phyloP scores from a whole-genome alignment of 192 early-diverging fungal species.

The Kappamyces sp. region DNA sequence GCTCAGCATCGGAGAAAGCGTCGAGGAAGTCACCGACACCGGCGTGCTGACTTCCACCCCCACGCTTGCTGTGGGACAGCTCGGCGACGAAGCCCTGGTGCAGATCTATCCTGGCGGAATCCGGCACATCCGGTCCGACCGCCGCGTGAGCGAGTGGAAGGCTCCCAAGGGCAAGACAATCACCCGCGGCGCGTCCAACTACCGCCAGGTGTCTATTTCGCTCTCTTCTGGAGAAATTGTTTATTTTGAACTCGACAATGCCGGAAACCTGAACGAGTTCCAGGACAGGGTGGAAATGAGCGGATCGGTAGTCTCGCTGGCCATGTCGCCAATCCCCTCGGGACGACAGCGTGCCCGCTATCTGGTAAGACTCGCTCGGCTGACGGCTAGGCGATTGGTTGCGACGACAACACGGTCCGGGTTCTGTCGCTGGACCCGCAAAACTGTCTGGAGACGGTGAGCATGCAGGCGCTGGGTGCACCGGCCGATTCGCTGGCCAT shows the following conservation, averaged over 20 bases:
- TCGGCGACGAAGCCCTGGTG: constrained; percentile 81
- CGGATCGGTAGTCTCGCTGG: constrained; percentile 64
- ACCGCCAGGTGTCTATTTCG: constrained; percentile 74
- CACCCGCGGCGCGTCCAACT: constrained; percentile 71
- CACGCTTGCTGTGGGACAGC: constrained; percentile 76
- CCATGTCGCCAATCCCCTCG: constrained; percentile 71
- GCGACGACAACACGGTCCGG: constrained; percentile 86
- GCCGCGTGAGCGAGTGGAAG: constrained; percentile 90
- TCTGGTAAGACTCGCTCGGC: constrained; percentile 35
- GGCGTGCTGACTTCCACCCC: constrained; percentile 79
- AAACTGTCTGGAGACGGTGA: constrained; percentile 66
- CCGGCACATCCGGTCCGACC: constrained; percentile 80
- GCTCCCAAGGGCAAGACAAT: constrained; percentile 71
- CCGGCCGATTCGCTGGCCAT: constrained; percentile 69
- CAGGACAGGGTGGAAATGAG: constrained; percentile 70
- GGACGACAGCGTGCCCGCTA: constrained; percentile 70
- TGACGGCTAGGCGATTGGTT: constrained; percentile 67
- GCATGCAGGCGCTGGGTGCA: constrained; percentile 66
- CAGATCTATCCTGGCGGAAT: constrained; percentile 86
- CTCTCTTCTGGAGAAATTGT: constrained; percentile 77
- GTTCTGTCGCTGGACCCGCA: constrained; percentile 77
- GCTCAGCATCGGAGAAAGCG: constrained; percentile 84
- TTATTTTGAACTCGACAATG: constrained; percentile 88
- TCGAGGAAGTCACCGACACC: constrained; percentile 85
- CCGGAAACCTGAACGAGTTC: constrained; percentile 80